phyloP scores from a whole-genome alignment of 306 rosid species.

The Mimosa pudica region DNA sequence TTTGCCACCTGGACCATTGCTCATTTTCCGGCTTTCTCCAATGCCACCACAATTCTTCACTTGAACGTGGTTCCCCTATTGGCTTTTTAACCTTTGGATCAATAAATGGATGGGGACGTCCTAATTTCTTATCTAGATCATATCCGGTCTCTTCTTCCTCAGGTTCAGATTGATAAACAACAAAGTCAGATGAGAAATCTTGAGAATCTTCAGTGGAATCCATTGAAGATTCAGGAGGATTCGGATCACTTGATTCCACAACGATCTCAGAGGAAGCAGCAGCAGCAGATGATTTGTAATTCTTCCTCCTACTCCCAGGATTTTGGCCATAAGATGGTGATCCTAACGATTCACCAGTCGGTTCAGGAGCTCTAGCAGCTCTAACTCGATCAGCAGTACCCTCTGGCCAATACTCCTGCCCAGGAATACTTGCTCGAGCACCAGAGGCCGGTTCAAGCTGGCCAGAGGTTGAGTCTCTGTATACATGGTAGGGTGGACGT shows the following conservation, averaged over 20 bases:
- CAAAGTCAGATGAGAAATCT: slow-evolving; percentile 67
- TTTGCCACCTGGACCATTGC: slow-evolving; percentile 98
- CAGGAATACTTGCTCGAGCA: slow-evolving; percentile 94
- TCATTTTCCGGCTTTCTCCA: slow-evolving; percentile 92
- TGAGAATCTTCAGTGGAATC: slow-evolving; percentile 61
- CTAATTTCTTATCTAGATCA: slow-evolving; percentile 67
- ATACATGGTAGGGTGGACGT: slow-evolving; percentile 80
- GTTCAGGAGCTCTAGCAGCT: slow-evolving; percentile 86
- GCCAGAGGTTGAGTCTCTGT: slow-evolving; percentile 91
- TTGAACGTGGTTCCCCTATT: slow-evolving; percentile 62
- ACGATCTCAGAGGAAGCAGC: slow-evolving; percentile 42
- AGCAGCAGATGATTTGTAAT: slow-evolving; percentile 53
- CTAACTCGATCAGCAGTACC: slow-evolving; percentile 86
- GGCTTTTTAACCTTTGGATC: slow-evolving; percentile 77
- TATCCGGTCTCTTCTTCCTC: slow-evolving; percentile 66
- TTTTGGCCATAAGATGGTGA: slow-evolving; percentile 86
- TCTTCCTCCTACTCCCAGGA: slow-evolving; percentile 97
- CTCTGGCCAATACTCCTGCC: slow-evolving; percentile 90
- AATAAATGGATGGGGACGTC: slow-evolving; percentile 83
- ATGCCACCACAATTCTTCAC: slow-evolving; percentile 95
- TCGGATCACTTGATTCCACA: slow-evolving; percentile 43
- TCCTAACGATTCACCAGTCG: slow-evolving; percentile 65
- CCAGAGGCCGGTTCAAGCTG: slow-evolving; percentile 98
- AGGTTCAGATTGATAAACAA: slow-evolving; percentile 73
- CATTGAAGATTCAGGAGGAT: slow-evolving; percentile 46